Evolutionary conservation across 1,139 yeast species (phyloP), one percentile per base, ranked within the genome.

Genomic region (Candida buenavistaensis): DNA sequence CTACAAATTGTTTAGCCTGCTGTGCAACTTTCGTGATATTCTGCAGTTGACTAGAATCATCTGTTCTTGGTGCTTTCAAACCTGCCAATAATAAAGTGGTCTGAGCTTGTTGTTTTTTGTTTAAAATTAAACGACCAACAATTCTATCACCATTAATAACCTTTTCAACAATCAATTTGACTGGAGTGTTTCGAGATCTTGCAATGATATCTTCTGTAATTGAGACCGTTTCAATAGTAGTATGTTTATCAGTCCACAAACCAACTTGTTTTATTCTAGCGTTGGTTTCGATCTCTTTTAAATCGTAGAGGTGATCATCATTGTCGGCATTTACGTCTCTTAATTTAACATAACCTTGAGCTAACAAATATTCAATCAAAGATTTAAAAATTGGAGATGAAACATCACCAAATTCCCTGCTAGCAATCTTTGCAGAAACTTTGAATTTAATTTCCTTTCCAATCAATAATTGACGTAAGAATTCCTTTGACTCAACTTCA

Each of bases 61-160:
- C 76, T 2, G 89, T 78, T 57, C 94, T 71, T 33, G 95, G 95
- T 20, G 82, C 55, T 47, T 76, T 76, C 40, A 85, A 64, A 33
- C 95, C 96, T 1, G 94, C 95, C 44, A 88, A 62, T 33, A 83
- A 58, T 16, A 82, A 72, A 7, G 84, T 79, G 15, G 81, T 65
- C 15, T 75, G 69, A 7, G 68, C 64, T 34, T 77, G 80, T 35
- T 59, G 62, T 15, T 50, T 50, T 32, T 64, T 61, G 37, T 69
- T 54, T 32, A 71, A 53, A 40, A 82, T 46, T 34, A 84, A 52
- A 41, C 95, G 68, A 27, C 77, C 75, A 36, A 82, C 62, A 24
- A 85, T 57, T 36, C 95, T 65, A 57, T 88, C 96, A 33, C 96
- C 96, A 45, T 82, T 68, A 39, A 86, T 71, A 14, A 83, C 94